Percentiles rank a stretch among this genome's conserved stretches.
Conservation (phyloP, 106 monocot genomes). For the Posidonia australis region DNA sequence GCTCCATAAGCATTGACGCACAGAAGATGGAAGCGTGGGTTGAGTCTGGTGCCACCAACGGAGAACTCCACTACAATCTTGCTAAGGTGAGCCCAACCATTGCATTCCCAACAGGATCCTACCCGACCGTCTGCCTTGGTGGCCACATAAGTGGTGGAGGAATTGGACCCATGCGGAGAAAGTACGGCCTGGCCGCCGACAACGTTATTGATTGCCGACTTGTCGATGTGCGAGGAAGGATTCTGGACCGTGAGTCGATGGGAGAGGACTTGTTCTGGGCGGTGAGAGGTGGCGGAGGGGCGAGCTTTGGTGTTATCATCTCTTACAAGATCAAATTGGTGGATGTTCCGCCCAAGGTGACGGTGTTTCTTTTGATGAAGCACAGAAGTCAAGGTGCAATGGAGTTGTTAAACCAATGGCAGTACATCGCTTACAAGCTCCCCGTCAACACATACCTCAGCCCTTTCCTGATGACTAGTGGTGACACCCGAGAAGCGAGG, state of each 20-base stretch:
- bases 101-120: no score
- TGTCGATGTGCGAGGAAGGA: slow-evolving; percentile 18
- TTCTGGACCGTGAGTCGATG: slow-evolving; percentile 36
- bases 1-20: no score
- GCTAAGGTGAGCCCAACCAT: no score
- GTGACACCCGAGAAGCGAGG: no score
- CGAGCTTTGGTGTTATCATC: no score
- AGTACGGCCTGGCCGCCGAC: slow-evolving; percentile 27
- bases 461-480: neutral
- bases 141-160: no score
- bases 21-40: no score
- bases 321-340: slow-evolving; percentile 33
- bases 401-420: slow-evolving; percentile 5
- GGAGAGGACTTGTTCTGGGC: slow-evolving; percentile 61
- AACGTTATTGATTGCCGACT: no score
- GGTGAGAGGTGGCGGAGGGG: slow-evolving; percentile 18
- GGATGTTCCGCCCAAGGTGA: slow-evolving; percentile 22
- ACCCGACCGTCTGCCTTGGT: no score
- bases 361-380: slow-evolving; percentile 16
- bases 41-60: no score
- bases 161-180: slow-evolving; percentile 26
- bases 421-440: slow-evolving; percentile 7
- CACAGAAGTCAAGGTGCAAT: slow-evolving; percentile 8
- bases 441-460: slow-evolving; percentile 9
- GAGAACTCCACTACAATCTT: no score